Conservation (phyloP, 148 eudicot genomes). For the Fagopyrum tataricum region DNA sequence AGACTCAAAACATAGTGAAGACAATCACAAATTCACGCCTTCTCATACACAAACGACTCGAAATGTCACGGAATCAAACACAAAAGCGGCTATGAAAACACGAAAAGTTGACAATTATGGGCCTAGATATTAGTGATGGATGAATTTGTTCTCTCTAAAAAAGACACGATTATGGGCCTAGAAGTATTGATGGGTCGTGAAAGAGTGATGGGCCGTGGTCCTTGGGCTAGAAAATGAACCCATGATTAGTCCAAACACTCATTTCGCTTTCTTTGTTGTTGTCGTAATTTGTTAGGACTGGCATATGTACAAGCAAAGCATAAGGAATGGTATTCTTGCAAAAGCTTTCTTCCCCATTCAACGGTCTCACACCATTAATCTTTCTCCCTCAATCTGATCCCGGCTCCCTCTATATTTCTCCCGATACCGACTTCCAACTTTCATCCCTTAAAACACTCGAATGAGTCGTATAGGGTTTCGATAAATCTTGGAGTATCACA, state of each 20-base stretch:
- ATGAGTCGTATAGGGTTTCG: not conserved
- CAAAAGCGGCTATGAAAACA: too few relatives aligned
- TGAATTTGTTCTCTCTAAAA: too few relatives aligned
- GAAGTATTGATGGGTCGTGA: too few relatives aligned
- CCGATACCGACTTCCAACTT: not conserved
- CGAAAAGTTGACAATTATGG: too few relatives aligned
- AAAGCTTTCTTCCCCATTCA: not conserved
- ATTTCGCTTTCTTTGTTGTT: not conserved
- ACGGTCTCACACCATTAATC: not conserved
- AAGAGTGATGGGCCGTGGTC: not conserved
- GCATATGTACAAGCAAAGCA: not conserved
- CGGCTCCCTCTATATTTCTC: not conserved
- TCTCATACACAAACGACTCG: too few relatives aligned
- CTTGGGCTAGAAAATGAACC: not conserved
- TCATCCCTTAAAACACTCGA: not conserved
- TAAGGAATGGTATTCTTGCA: not conserved
- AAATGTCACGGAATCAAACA: too few relatives aligned
- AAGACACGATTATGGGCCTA: too few relatives aligned
- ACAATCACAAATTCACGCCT: too few relatives aligned
- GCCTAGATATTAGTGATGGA: too few relatives aligned
- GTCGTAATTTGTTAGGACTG: not conserved
- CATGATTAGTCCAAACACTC: not conserved
- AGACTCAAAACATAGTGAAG: too few relatives aligned
- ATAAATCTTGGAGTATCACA: not conserved
- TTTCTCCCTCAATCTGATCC: slow-evolving; percentile 5